Evolutionary conservation across 108 stramenopile genomes (phyloP).

Genomic region (Skeletonema grethae): DNA sequence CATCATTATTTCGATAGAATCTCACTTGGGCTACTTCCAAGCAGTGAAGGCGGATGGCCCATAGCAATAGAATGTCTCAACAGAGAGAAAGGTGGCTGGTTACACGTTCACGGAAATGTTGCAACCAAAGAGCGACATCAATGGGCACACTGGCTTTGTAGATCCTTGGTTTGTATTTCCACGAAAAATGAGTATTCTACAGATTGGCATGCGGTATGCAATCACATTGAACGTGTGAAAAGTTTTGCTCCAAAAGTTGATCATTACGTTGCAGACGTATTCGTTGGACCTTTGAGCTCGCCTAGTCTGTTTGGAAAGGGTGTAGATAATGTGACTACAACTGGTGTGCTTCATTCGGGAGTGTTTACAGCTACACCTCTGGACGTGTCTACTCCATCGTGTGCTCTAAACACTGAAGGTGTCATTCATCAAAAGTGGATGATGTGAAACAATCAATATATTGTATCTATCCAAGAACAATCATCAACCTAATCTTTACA

Average conservation of each 20-base stretch:
- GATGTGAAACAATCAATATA: conserved; percentile 15
- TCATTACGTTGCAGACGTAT: conserved; percentile 89
- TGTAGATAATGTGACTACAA: background rate
- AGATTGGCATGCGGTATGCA: conserved; percentile 71
- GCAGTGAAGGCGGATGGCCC: conserved; percentile 89
- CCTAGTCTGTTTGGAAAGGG: conserved; percentile 1
- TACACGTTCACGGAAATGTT: conserved; percentile 96
- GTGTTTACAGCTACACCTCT: conserved; percentile 21
- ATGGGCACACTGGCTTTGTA: conserved; percentile 80
- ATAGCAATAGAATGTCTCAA: conserved; percentile 79
- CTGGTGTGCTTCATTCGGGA: conserved; percentile 42
- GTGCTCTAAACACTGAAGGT: conserved; percentile 67
- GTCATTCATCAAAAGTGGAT: conserved; percentile 77
- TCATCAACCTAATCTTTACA: too few relatives aligned
- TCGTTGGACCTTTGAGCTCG: conserved; percentile 56
- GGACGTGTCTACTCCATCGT: conserved; percentile 55
- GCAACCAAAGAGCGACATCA: conserved; percentile 48
- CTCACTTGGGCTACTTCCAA: conserved; percentile 92
- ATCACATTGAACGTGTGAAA: conserved; percentile 88
- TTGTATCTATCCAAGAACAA: background rate
- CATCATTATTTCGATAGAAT: conserved; percentile 81
- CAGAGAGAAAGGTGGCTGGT: conserved; percentile 66
- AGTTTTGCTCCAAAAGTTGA: conserved; percentile 88
- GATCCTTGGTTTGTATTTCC: conserved; percentile 30
- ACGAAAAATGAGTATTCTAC: conserved; percentile 9